Conservation (phyloP, 2,329 filamentous ascomycete species). For the Myrmaecium sp. region DNA sequence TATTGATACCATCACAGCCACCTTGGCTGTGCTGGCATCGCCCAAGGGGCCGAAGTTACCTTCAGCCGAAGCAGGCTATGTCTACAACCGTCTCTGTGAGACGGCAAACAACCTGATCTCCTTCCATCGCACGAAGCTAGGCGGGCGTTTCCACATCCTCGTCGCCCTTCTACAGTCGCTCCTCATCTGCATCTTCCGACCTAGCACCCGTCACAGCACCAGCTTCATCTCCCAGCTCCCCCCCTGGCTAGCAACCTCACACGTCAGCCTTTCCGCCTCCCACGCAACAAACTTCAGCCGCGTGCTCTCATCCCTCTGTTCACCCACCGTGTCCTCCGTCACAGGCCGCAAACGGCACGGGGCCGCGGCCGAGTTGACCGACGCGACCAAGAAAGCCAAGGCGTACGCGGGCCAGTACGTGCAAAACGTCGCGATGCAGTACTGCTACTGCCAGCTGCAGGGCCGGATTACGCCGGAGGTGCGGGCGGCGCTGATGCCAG, state of each 20-base stretch:
- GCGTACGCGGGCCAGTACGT: constrained; percentile 40
- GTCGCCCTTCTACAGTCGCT: constrained; percentile 37
- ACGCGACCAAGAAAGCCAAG: constrained; percentile 42
- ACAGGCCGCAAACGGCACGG: constrained; percentile 16
- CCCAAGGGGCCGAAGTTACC: constrained; percentile 14
- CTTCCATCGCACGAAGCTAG: constrained; percentile 40
- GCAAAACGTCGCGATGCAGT: constrained; percentile 40
- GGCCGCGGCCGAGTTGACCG: constrained; percentile 28
- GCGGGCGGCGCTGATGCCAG: constrained; percentile 41
- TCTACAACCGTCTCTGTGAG: constrained; percentile 38
- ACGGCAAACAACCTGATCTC: constrained; percentile 35
- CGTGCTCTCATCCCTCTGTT: constrained; percentile 42
- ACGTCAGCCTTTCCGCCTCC: constrained; percentile 43
- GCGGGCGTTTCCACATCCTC: constrained; percentile 43
- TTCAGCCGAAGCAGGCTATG: constrained; percentile 14
- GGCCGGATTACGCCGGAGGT: constrained; percentile 32
- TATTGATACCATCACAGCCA: constrained; percentile 23
- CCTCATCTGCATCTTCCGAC: constrained; percentile 37
- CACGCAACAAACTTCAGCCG: constrained; percentile 32
- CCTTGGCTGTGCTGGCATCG: constrained; percentile 18
- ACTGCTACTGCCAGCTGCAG: constrained; percentile 35
- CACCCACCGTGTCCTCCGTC: constrained; percentile 41
- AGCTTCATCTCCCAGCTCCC: constrained; percentile 9
- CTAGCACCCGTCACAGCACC: constrained; percentile 13
- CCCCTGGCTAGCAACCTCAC: constrained; percentile 23